Evolutionary conservation across 176 grass and related monocot species (phyloP), one percentile per base, ranked within the genome.

Genomic region (Lolium multiflorum): DNA sequence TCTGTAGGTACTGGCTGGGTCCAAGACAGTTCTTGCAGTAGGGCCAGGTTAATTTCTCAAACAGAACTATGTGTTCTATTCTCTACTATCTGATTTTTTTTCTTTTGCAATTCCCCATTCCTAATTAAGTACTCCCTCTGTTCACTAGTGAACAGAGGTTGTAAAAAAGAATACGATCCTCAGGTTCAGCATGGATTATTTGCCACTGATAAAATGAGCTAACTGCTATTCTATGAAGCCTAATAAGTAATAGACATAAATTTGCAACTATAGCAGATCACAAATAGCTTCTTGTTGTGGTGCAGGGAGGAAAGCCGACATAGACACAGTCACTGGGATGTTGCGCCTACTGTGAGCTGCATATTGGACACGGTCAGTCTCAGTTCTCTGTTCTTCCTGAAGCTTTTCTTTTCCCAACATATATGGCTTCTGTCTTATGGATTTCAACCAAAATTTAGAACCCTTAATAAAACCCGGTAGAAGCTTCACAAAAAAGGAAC

Each of bases 11-110:
- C 24, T 68, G 88, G 86, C 96, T 89, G 96, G 96, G 68, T 98
- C 96, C 20, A 96, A 82, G 86, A 98, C 96, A 12, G 93, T 98
- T 84, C 96, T 98, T 81, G 96, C 96, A 75, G 89, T 98, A 82
- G 96, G 96, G 31, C 93, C 96, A 94, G 96, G 96, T 97, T 65
- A 68, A 68, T 79, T 89, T 58, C 70, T 81, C 26, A 74, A 1
- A 41, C 43, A 77, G 35, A 85, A 65, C 28, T 39, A 1, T 43
- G 39, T 2, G 39, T 41, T 41, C 39, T 41, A 41, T 41, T 41
- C 39, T 41, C 7, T 61, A n/a, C 47, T 74, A 2, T 71, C 21
- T 25, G 44, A 8, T 25, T 4, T 74, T 25, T 9, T 74, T 25
- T 9, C 24, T 49, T 22, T 16, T 82, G 89, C 62, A 14, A 61